Evolutionary conservation across 257 asterid genomes (phyloP).

Genomic region (Anisodus acutangulus): DNA sequence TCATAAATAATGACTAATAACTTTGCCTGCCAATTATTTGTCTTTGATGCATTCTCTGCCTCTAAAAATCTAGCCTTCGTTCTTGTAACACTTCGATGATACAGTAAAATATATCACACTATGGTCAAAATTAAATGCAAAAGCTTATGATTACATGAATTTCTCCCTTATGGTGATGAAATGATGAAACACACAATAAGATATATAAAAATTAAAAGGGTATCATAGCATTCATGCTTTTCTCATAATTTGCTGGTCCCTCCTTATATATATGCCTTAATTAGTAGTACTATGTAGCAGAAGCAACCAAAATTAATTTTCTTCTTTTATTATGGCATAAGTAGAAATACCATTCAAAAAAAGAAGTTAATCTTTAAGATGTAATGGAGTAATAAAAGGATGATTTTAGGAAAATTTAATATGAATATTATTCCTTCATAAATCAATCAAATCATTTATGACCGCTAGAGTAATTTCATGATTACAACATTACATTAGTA

Average conservation of each 20-base stretch:
- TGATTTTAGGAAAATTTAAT: neutral
- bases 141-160: neutral
- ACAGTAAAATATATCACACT: neutral
- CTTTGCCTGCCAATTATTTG: neutral
- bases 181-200: neutral
- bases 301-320: neutral
- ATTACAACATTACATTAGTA: neutral
- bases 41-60: too few relatives aligned
- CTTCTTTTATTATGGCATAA: neutral
- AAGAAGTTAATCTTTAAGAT: neutral
- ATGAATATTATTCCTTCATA: neutral
- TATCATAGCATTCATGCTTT: neutral
- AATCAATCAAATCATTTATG: neutral
- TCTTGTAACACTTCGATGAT: neutral
- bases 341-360: neutral
- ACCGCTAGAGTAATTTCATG: neutral
- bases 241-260: conserved; percentile 1
- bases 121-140: neutral
- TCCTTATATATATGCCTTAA: neutral
- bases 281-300: neutral
- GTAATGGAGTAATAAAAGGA: neutral
- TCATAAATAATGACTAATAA: neutral
- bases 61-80: too few relatives aligned
- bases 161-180: neutral
- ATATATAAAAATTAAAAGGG: neutral